These are phyloP conservation scores for Decorospora gaudefroyi DNA, from an alignment of 2,329 filamentous ascomycete species.

Conservation along the genomic window DNA sequence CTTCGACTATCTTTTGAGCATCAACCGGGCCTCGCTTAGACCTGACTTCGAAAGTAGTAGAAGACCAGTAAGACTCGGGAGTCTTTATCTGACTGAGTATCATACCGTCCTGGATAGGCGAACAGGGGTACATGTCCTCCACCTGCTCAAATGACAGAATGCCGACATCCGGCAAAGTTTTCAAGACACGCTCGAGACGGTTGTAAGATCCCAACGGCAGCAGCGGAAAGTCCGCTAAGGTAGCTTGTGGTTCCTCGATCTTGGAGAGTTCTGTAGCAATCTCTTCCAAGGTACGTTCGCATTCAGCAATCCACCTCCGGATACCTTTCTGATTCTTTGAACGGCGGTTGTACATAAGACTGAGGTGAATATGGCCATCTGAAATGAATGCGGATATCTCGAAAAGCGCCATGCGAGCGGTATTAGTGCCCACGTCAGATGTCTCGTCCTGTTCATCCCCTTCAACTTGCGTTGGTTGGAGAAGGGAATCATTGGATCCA, in stretches of 20 bases:
- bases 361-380: constrained; percentile 33
- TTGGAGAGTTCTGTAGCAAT: constrained; percentile 31
- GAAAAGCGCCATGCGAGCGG: constrained; percentile 37
- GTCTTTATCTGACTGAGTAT: constrained; percentile 42
- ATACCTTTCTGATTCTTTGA: constrained; percentile 44
- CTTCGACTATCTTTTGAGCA: constrained; percentile 24
- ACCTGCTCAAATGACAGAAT: constrained; percentile 31
- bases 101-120: constrained; percentile 42
- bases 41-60: constrained; percentile 37
- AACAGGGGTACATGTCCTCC: constrained; percentile 43
- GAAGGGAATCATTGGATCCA: constrained; percentile 53
- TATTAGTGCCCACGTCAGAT: constrained; percentile 35
- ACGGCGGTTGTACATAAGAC: constrained; percentile 42
- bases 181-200: constrained; percentile 36
- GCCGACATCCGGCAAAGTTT: constrained; percentile 30
- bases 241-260: constrained; percentile 34
- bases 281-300: constrained; percentile 39
- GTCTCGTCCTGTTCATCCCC: constrained; percentile 35
- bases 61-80: constrained; percentile 39
- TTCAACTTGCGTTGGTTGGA: constrained; percentile 41
- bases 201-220: constrained; percentile 40
- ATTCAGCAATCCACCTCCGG: constrained; percentile 42
- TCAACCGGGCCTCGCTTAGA: constrained; percentile 30
- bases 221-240: constrained; percentile 41
- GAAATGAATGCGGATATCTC: constrained; percentile 38